A percentile compares a stretch with the other conserved stretches of the same genome.
phyloP scores from a whole-genome alignment of 176 grass and related monocot species.

The Aegilops sharonensis region DNA sequence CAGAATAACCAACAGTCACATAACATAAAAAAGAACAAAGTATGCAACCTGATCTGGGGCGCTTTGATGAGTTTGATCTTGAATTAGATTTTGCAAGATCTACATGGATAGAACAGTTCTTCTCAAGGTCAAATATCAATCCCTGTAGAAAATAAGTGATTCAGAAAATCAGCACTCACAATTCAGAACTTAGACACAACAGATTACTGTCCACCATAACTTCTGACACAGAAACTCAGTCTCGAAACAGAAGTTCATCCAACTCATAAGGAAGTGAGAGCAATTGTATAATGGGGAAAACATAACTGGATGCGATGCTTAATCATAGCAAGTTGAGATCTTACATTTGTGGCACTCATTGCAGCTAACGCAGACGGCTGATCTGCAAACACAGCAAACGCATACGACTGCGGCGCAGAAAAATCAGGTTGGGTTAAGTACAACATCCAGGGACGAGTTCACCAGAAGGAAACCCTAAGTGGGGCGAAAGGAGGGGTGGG shows the following conservation, averaged over 20 bases:
- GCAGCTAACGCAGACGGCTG: conserved; percentile 76
- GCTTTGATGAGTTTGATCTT: conserved; percentile 56
- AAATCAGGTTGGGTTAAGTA: conserved; percentile 5
- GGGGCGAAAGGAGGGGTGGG: not conserved
- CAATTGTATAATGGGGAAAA: not conserved
- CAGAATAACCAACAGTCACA: not conserved
- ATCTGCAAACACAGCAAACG: conserved; percentile 87
- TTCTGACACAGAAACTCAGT: not conserved
- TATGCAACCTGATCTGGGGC: conserved; percentile 60
- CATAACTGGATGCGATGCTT: not conserved
- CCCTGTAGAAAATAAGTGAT: conserved; percentile 44
- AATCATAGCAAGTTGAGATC: not conserved
- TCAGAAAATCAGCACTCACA: not conserved
- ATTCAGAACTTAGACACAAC: not conserved
- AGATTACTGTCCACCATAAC: not conserved
- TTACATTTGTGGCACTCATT: conserved; percentile 76
- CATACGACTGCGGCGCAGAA: conserved; percentile 54
- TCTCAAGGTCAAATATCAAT: conserved; percentile 90
- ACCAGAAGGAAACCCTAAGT: conserved; percentile 13
- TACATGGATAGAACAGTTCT: conserved; percentile 73
- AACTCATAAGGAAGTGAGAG: not conserved
- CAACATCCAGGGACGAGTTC: not conserved
- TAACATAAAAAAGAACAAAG: not conserved
- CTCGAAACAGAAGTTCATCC: not conserved
- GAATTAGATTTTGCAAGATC: conserved; percentile 95